These are phyloP conservation scores for Ensete glaucum DNA, from an alignment of 176 grass and related monocot species.

Conservation along the genomic window DNA sequence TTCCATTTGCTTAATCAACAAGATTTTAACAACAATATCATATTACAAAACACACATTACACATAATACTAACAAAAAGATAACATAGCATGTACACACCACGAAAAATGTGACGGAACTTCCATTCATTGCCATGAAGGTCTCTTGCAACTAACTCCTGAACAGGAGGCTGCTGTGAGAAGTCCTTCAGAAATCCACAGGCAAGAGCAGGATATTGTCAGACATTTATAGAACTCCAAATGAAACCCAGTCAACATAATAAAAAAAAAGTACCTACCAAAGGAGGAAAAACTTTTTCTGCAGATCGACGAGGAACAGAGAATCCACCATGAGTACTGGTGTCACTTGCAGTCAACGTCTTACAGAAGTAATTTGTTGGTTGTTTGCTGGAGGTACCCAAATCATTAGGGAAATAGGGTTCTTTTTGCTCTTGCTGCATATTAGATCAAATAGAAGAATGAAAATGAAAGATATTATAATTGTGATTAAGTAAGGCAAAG, in stretches of 20 bases:
- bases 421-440: constrained; percentile 92
- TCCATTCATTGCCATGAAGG: constrained; percentile 99
- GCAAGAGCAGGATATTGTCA: constrained; percentile 16
- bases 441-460: constrained; percentile 3
- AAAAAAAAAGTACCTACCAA: constrained; percentile 43
- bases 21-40: background rate
- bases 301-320: constrained; percentile 93
- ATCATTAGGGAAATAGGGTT: constrained; percentile 84
- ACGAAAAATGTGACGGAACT: constrained; percentile 93
- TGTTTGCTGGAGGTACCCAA: constrained; percentile 80
- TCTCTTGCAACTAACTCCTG: constrained; percentile 94
- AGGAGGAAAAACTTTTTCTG: constrained; percentile 98
- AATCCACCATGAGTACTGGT: constrained; percentile 99
- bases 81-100: constrained; percentile 28
- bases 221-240: background rate
- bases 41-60: background rate
- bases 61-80: background rate
- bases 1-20: background rate
- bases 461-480: background rate
- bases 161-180: constrained; percentile 79
- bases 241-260: background rate
- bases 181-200: constrained; percentile 54
- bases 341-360: constrained; percentile 94
- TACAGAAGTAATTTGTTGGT: constrained; percentile 99
- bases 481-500: background rate